Percentiles rank a stretch among this genome's conserved stretches.
These are phyloP conservation scores for Plasmodium gonderi DNA, from an alignment of 169 alveolate species.

Conservation along the genomic window DNA sequence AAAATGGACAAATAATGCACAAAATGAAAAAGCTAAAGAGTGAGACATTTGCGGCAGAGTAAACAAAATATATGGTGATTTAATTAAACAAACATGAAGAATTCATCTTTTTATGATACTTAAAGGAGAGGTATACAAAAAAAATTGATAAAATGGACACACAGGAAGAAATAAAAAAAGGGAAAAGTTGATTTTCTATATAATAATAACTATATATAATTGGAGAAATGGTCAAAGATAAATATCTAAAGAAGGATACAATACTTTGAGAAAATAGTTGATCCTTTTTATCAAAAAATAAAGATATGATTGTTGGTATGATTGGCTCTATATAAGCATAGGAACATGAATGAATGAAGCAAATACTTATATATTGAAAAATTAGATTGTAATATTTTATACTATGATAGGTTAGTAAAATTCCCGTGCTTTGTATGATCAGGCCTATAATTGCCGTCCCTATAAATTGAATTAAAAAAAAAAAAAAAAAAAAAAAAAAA, in stretches of 20 bases:
- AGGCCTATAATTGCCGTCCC: slow-evolving; percentile 73
- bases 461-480: not conserved
- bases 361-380: slow-evolving; percentile 76
- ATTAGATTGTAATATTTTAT: slow-evolving; percentile 59
- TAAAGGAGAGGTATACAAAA: slow-evolving; percentile 65
- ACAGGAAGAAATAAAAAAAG: slow-evolving; percentile 70
- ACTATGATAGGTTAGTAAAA: slow-evolving; percentile 50
- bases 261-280: slow-evolving; percentile 74
- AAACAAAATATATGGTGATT: not conserved
- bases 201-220: slow-evolving; percentile 70
- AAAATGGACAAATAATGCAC: not conserved
- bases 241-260: slow-evolving; percentile 74
- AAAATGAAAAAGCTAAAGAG: not conserved
- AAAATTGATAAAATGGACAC: slow-evolving; percentile 67
- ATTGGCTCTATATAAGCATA: slow-evolving; percentile 75
- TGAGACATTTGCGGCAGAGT: not conserved
- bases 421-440: slow-evolving; percentile 61
- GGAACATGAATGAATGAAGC: slow-evolving; percentile 75
- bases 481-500: not conserved
- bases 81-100: slow-evolving; percentile 6
- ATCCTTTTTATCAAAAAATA: slow-evolving; percentile 71
- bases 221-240: slow-evolving; percentile 72
- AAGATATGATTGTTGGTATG: slow-evolving; percentile 74
- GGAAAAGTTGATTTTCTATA: slow-evolving; percentile 69
- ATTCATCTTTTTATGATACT: slow-evolving; percentile 61